Conservation (phyloP, 2,329 filamentous ascomycete genomes). For the Aspergillus alliaceus region DNA sequence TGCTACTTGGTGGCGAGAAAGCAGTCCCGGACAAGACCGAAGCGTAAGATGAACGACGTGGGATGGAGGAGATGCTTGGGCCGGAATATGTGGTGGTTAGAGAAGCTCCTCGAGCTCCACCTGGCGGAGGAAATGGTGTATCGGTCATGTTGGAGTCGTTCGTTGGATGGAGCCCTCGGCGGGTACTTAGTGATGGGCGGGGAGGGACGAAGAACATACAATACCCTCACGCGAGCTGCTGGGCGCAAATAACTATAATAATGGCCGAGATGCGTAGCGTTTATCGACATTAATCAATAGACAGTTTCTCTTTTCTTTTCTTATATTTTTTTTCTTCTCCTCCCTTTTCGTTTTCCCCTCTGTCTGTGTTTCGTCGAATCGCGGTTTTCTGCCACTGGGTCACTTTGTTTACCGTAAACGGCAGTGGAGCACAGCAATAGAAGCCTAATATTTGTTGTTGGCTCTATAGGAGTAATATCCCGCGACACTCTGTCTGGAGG, state of each 20-base stretch:
- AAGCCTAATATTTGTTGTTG: not conserved
- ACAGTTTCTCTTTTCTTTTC: not conserved
- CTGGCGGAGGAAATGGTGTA: conserved; percentile 41
- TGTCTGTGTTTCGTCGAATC: not conserved
- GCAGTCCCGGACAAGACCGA: conserved; percentile 58
- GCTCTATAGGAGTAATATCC: not conserved
- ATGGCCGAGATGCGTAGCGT: not conserved
- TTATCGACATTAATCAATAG: not conserved
- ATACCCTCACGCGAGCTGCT: conserved; percentile 8
- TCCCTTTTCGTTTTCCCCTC: not conserved
- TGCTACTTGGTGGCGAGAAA: conserved; percentile 37
- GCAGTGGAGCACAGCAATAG: conserved; percentile 7
- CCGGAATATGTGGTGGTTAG: conserved; percentile 33
- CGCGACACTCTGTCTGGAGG: not conserved
- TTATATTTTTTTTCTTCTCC: not conserved
- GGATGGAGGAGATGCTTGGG: conserved; percentile 40
- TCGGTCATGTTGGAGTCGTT: conserved; percentile 44
- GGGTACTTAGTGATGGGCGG: conserved; percentile 5
- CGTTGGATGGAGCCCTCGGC: conserved; percentile 11
- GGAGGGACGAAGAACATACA: not conserved
- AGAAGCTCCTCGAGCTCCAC: conserved; percentile 39
- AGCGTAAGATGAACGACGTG: conserved; percentile 61
- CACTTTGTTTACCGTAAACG: conserved; percentile 15
- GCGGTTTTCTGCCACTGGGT: not conserved
- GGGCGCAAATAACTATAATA: not conserved